Evolutionary conservation across 345 rosid species (phyloP), one percentile per base, ranked within the genome.

Genomic region (Citrus sp.): DNA sequence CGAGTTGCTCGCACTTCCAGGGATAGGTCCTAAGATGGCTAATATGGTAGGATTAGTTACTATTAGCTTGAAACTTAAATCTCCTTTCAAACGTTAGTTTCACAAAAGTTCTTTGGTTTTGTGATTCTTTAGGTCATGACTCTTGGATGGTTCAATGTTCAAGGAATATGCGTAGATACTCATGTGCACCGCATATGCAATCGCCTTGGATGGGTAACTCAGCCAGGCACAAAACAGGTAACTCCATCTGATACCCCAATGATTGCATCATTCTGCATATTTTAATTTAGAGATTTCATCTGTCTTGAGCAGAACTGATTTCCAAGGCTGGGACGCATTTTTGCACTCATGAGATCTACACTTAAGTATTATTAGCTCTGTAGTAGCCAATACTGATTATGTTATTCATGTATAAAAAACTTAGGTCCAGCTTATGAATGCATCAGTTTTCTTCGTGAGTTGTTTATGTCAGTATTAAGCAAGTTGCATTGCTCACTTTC

Each of bases 131-230:
- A 95, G 99, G 96, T 95, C 77, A 93, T 95, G 97, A 91, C 90
- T 83, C 75, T 91, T 73, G 98, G 89, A 0, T 95, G 99, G 99
- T 75, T 91, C 72, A 88, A 90, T 85, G 96, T 91, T 78, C 94
- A 91, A 70, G 99, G 99, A 63, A 93, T 95, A 80, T 95, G 97
- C 40, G 98, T 95, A 59, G 99, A 95, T 81, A 93, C 99, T 40
- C 99, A 92, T 78, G 97, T 93, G 77, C 99, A 93, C 81, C 94
- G 98, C 74, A 95, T 93, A 76, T 85, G 96, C 84, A 95, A 93
- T 80, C 87, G 99, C 72, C 98, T 95, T 75, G 98, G 97, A 66
- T 95, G 99, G 99, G 99, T 95, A 67, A 84, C 89, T 74, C 85
- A 83, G 77, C 85, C 80, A 63, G 92, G 92, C 85, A 86, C 89